Percentiles rank a stretch among this genome's conserved stretches.
Evolutionary conservation across 345 rosid species (phyloP).

Genomic region (Laguncularia racemosa): DNA sequence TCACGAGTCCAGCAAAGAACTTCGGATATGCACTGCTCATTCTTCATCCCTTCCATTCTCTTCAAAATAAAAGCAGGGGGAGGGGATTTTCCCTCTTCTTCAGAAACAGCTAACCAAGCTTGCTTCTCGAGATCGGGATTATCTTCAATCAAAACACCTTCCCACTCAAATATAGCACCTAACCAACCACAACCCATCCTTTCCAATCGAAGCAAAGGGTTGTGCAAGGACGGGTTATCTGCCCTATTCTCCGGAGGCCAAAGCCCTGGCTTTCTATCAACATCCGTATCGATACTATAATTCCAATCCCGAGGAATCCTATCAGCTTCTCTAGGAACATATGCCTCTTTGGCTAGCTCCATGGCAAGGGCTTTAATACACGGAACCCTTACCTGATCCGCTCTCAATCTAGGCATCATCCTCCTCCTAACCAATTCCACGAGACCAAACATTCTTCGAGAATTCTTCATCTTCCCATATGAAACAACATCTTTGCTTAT

Average conservation of each 20-base stretch:
- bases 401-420: slow-evolving; percentile 21
- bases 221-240: slow-evolving; percentile 70
- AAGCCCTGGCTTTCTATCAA: slow-evolving; percentile 44
- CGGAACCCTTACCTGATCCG: slow-evolving; percentile 13
- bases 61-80: slow-evolving; percentile 64
- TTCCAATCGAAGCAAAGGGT: slow-evolving; percentile 86
- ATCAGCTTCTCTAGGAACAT: slow-evolving; percentile 47
- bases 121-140: slow-evolving; percentile 73
- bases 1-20: slow-evolving; percentile 97
- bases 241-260: slow-evolving; percentile 94
- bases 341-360: slow-evolving; percentile 69
- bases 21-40: slow-evolving; percentile 92
- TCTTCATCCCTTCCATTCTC: slow-evolving; percentile 90
- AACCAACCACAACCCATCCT: slow-evolving; percentile 99
- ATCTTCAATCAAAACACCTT: slow-evolving; percentile 83
- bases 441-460: too few species aligned
- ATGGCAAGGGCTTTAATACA: slow-evolving; percentile 55
- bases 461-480: too few species aligned
- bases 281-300: slow-evolving; percentile 28
- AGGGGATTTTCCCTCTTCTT: slow-evolving; percentile 87
- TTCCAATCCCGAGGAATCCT: slow-evolving; percentile 42
- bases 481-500: too few species aligned
- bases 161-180: slow-evolving; percentile 97
- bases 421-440: too few species aligned
- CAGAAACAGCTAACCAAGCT: slow-evolving; percentile 82